Evolutionary conservation across 2,329 filamentous ascomycete genomes (phyloP), one percentile per base, ranked within the genome.

Genomic region (Davidsoniella australis): DNA sequence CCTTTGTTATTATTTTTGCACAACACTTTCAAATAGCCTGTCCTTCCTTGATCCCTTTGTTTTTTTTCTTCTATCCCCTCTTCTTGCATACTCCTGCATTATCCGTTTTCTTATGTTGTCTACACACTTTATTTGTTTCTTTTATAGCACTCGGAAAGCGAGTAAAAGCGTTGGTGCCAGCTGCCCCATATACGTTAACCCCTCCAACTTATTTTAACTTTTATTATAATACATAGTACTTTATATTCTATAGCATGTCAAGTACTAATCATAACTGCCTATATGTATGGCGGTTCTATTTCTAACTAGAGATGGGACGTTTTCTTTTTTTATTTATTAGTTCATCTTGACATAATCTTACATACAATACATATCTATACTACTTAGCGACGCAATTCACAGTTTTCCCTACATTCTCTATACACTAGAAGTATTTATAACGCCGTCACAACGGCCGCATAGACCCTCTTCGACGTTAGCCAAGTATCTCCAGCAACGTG

Each of bases 401-500:
- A 10, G 10, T 46, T 16, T 37, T 16, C 23, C n/a, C 24, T 29
- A 8, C 37, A n/a, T 45, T 16, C 8, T 14, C 9, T 41, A 39
- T 17, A 37, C 41, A 37, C 5, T 44, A 36, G 36, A 24, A 23
- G 14, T 40, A 41, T 45, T 45, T 9, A 89, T 72, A 36, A 81
- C 75, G 10, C 76, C 72, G 26, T 80, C 76, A 61, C 89, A 96
- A 59, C 86, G 70, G 45, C 63, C 64, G 63, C 89, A 96, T 16
- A 94, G 65, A 38, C 67, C 62, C 16, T 82, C 76, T 56, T 80
- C 71, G 44, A 65, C 64, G n/a, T 73, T 68, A n/a, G 82, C 79
- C 20, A 82, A 71, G 62, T 85, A 94, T 54, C 82, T 76, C 91
- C 91, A 98, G 65, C 91, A 98, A 46, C 91, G 72, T 1, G 76